Base-by-base conservation (phyloP, 164 flowering plant genomes). In the Santalum album region DNA sequence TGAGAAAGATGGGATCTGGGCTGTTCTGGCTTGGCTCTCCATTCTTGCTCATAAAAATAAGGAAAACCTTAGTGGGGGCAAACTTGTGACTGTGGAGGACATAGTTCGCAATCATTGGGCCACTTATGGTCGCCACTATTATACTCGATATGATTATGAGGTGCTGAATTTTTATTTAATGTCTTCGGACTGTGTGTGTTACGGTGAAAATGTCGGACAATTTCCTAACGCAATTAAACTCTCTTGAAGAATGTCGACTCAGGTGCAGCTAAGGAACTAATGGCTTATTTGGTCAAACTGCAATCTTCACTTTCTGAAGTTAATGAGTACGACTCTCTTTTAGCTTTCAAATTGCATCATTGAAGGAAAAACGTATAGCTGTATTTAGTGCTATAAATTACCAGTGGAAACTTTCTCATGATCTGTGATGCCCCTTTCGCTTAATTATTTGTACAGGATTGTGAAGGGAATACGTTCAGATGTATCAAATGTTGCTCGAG, bases 1-100 rank as follows among this genome's bases (percentile, higher is more conserved):
- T 55, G 99, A 89, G 76, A 92, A 92, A 58, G 99, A 92, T 83
- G 99, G 99, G 39, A 87, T 92, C 40, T 92, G 99, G 99, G 96
- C 97, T 25, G 99, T 92, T 59, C 72, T 92, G 65, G 99, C 99
- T 55, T 92, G 99, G 99, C 72, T 92, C 18, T 87, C 99, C 18
- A 89, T 92, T 43, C 80, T 92, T 65, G 90, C 99, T n/a, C n/a
- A 75, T 49, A 82, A 70, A 60, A 92, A 87, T 48, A 89, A 83
- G 70, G 88, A 78, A 35, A 89, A 77, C 51, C 83, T 84, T n/a
- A 48, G 46, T 63, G 95, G 83, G n/a, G 79, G 55, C 19, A 81
- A 83, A 57, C 90, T 92, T 65, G 91, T 87, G 39, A 67, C 80
- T 45, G 97, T 92, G 68, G 99, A 89, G 71, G 96, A 89, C 67